These are phyloP conservation scores for Ascochyta fabae DNA, from an alignment of 2,329 filamentous ascomycete species.

Conservation along the genomic window DNA sequence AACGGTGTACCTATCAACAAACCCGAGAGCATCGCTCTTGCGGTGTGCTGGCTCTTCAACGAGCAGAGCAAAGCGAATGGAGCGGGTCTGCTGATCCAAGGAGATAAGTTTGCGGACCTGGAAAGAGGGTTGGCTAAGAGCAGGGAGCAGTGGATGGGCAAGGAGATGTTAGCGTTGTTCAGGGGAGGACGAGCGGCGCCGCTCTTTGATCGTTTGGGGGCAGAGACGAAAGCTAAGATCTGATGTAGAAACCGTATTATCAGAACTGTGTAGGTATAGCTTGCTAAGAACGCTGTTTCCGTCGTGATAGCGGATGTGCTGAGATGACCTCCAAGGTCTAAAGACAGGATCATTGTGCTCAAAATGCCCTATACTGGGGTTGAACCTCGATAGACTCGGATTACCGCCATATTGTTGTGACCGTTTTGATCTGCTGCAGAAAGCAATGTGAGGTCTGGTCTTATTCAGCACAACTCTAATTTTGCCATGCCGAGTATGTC, in stretches of 20 bases:
- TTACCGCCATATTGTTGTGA: no score
- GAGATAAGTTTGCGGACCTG: constrained; percentile 52
- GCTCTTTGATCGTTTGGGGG: constrained; percentile 39
- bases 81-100: constrained; percentile 56
- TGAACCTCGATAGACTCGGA: no score
- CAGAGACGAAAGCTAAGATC: constrained; percentile 31
- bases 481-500: no score
- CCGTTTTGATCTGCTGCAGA: no score
- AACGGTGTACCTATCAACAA: constrained; percentile 57
- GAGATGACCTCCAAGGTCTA: no score
- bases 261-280: background rate
- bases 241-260: constrained; percentile 8
- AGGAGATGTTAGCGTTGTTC: constrained; percentile 59
- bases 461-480: no score
- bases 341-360: no score
- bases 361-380: no score
- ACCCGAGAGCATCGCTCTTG: constrained; percentile 52
- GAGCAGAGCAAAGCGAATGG: constrained; percentile 54
- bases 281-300: no score
- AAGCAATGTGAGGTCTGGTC: no score
- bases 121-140: constrained; percentile 56
- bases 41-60: constrained; percentile 55
- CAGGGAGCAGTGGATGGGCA: constrained; percentile 57
- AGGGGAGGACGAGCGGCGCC: constrained; percentile 51
- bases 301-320: no score